A percentile compares a stretch with the other conserved stretches of the same genome.
These are phyloP conservation scores for Parsonsia alboflavescens DNA, from an alignment of 257 asterid species.

Conservation along the genomic window DNA sequence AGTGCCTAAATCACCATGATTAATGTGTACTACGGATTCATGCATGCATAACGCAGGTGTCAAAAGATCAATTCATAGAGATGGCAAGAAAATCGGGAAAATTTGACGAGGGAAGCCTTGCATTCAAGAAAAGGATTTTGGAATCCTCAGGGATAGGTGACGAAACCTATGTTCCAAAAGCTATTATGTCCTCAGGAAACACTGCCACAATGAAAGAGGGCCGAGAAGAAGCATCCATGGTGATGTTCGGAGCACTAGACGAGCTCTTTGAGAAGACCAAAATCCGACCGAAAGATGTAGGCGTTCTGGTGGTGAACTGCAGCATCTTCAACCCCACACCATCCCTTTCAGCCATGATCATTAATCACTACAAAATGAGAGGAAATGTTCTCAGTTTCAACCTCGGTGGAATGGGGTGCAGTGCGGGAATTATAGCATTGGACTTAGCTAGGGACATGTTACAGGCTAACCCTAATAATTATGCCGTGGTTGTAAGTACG, in stretches of 20 bases:
- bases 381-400: conserved; percentile 86
- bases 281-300: conserved; percentile 79
- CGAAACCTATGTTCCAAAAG: conserved; percentile 69
- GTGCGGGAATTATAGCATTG: conserved; percentile 71
- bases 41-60: conserved; percentile 39
- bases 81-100: conserved; percentile 68
- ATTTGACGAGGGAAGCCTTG: conserved; percentile 55
- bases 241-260: conserved; percentile 86
- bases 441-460: conserved; percentile 93
- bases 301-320: conserved; percentile 79
- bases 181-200: conserved; percentile 58
- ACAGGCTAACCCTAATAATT: conserved; percentile 70
- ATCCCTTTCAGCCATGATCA: conserved; percentile 94
- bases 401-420: conserved; percentile 96
- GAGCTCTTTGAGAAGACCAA: conserved; percentile 67
- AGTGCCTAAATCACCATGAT: too few species aligned
- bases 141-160: conserved; percentile 85
- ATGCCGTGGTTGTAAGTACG: conserved; percentile 81
- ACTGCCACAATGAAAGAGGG: conserved; percentile 94
- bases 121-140: conserved; percentile 62
- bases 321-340: conserved; percentile 97
- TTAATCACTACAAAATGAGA: conserved; percentile 90
- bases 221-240: conserved; percentile 74
- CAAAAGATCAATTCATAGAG: conserved; percentile 72
- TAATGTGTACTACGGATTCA: conserved; percentile 1